Evolutionary conservation across 2,329 filamentous ascomycete species (phyloP).

Genomic region (Xylaria sp.): DNA sequence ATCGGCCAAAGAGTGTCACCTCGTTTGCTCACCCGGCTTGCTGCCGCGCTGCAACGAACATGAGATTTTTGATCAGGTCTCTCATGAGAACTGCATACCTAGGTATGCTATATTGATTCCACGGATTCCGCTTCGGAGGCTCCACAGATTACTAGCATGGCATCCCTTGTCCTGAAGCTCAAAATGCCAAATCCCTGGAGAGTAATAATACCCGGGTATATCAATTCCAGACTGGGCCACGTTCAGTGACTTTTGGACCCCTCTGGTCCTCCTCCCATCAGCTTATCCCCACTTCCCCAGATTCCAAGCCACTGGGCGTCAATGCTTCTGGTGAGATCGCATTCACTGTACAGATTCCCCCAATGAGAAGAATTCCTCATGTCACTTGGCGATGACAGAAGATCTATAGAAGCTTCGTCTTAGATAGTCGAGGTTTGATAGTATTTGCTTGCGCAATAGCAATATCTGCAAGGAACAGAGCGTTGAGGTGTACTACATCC

Average conservation of each 20-base stretch:
- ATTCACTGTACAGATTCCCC: not conserved
- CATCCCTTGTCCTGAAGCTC: slow-evolving; percentile 14
- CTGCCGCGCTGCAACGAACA: slow-evolving; percentile 7
- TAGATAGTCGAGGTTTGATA: not conserved
- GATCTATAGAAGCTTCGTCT: not conserved
- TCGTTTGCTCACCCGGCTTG: not conserved
- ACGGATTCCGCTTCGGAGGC: not conserved
- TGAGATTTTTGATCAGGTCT: slow-evolving; percentile 20
- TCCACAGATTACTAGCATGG: slow-evolving; percentile 16
- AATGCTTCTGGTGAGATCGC: not conserved
- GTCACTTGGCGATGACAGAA: slow-evolving; percentile 4
- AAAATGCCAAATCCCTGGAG: not conserved
- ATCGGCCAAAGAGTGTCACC: not conserved
- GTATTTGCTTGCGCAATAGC: not conserved
- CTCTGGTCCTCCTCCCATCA: not conserved
- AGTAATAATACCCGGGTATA: not conserved
- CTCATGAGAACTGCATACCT: slow-evolving; percentile 26
- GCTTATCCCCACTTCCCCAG: slow-evolving; percentile 30
- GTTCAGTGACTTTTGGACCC: not conserved
- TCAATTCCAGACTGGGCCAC: not conserved
- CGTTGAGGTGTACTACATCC: slow-evolving; percentile 8
- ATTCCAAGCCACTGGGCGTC: slow-evolving; percentile 13
- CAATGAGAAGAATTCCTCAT: slow-evolving; percentile 2
- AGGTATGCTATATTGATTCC: slow-evolving; percentile 30
- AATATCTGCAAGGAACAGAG: slow-evolving; percentile 8